Base-by-base conservation (phyloP, 192 early-diverging fungal species). In the Mortierella alpina region DNA sequence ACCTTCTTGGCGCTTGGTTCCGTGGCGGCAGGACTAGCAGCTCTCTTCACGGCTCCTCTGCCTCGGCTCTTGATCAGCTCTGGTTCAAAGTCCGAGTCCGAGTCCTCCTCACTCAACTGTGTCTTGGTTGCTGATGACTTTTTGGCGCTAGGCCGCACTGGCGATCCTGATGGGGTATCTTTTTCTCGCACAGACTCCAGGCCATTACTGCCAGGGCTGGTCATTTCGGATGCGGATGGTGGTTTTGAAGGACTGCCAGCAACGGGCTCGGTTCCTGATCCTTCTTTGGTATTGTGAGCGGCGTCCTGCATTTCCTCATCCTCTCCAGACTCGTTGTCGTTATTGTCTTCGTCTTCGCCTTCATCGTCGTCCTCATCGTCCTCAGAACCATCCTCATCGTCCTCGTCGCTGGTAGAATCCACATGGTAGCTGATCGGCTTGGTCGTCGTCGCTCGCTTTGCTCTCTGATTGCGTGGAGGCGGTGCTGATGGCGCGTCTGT, bases 41-140 rank as follows among this genome's bases (percentile, higher is more conserved):
- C 11, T n/a, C 61, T 66, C 22, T 54, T 58, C 46, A 15, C 14
- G 6, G 12, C 48, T 23, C 17, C 9, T 51, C 54, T 18, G 5
- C 64, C 56, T 47, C 72, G 55, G 4, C 12, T 14, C 20, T 63
- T 72, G 54, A 39, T 18, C 8, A 39, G 20, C 8, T 22, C 60
- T 7, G 66, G 66, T 47, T 76, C 74, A 31, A 76, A 76, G 4
- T 76, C 74, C 23, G 52, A 48, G 22, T 69, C 74, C 6, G 66
- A 76, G 39, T 31, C 62, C 1, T 58, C 52, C 1, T 68, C 73
- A 39, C 3, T 22, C 5, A 39, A 60, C 6, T 51, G 56, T 7
- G 47, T 15, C 52, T 64, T 64, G 3, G 47, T 23, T 49, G 31
- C 23, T 18, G 54, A 20, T 10, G 62, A 14, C 18, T 20, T 64